These are phyloP conservation scores for Fomitopsis pulvina DNA, from an alignment of 768 basidiomycete species.

Conservation along the genomic window DNA sequence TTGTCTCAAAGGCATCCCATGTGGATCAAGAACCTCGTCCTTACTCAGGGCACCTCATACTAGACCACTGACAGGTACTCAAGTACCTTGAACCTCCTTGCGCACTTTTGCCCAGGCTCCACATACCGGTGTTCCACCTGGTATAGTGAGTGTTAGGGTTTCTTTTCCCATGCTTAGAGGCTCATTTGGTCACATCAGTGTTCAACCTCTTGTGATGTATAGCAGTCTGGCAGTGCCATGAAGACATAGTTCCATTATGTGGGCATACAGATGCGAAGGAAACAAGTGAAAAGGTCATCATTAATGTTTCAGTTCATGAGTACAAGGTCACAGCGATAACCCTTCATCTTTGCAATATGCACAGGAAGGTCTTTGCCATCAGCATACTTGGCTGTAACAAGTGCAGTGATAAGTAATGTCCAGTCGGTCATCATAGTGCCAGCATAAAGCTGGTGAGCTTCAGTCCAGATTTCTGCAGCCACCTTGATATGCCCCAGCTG, in stretches of 20 bases:
- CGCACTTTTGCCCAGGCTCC: no score
- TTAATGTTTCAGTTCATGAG: slow-evolving; percentile 7
- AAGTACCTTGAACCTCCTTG: no score
- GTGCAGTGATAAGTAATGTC: slow-evolving; percentile 7
- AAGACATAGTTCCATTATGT: slow-evolving; percentile 13
- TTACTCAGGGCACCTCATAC: no score
- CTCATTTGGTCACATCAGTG: background rate
- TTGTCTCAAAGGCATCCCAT: no score
- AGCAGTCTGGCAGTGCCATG: slow-evolving; percentile 6
- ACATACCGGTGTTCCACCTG: no score
- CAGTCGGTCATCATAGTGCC: slow-evolving; percentile 6
- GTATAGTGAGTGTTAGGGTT: no score
- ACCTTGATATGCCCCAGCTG: background rate
- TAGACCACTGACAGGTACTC: no score
- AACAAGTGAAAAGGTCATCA: slow-evolving; percentile 12
- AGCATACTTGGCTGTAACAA: slow-evolving; percentile 4
- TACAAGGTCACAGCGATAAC: slow-evolving; percentile 4
- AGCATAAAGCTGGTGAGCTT: background rate
- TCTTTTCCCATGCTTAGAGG: no score
- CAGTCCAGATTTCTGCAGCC: no score
- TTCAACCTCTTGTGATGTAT: slow-evolving; percentile 7
- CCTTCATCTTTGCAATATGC: slow-evolving; percentile 15
- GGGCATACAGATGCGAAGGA: slow-evolving; percentile 15
- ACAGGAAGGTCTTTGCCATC: slow-evolving; percentile 8
- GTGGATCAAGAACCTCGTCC: no score